Evolutionary conservation across 2,329 filamentous ascomycete genomes (phyloP), one percentile per base, ranked within the genome.

Genomic region (Pseudogymnoascus destructans): DNA sequence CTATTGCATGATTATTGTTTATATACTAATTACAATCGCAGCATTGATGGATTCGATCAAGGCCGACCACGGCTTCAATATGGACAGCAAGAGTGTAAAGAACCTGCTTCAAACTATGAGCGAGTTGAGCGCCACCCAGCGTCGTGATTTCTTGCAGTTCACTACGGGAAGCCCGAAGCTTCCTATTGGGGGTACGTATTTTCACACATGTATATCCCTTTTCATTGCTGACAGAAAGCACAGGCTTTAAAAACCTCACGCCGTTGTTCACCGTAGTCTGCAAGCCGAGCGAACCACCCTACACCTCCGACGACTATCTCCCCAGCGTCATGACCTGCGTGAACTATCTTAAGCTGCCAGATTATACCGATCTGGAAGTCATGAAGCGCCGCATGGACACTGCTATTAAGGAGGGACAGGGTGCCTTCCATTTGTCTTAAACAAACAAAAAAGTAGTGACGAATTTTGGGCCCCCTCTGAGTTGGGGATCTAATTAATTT

Each of bases 241-340:
- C 59, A 96, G 91, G 93, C 61, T 98, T 98, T 80, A 95, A 95
- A 75, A 88, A 85, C 71, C 81, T 98, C 62, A 97, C 90, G 1
- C 93, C 93, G 17, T 96, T 97, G 85, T 97, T 98, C 70, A 98
- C 93, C 2, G 93, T 98, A 62, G 93, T 98, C 42, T 97, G 93
- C 79, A 96, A 96, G 72, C 92, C 92, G n/a, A 95, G 89, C 71
- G 93, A 98, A 69, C 84, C 89, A 13, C 93, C 93, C 1, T 93
- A 91, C 71, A 86, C 85, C 3, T 92, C 92, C 3, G 93, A 98
- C 68, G 93, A 98, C 74, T 98, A 97, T 68, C 79, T 98, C n/a
- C 93, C 95, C 10, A 97, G 91, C 70, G 95, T 98, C 70, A 98
- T 98, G 95, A 98, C 95, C 9, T 98, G 95, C 71, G 93, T 95